Percentiles rank a stretch among this genome's conserved stretches.
phyloP scores from a whole-genome alignment of 2,329 filamentous ascomycete species.

The Coniochaeta sp. region DNA sequence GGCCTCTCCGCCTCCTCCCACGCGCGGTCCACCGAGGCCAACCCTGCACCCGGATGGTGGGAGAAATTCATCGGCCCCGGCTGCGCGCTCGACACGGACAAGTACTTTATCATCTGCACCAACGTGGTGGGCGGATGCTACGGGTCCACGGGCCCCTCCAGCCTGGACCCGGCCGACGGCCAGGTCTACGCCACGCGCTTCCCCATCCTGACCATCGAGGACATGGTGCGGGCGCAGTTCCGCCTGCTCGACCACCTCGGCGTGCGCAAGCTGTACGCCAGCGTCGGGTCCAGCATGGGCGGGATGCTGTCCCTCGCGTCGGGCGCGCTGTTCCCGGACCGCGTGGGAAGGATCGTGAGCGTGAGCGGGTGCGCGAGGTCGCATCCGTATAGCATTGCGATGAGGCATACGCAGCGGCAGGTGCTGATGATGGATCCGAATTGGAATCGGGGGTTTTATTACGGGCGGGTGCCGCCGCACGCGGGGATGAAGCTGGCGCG shows the following conservation, averaged over 20 bases:
- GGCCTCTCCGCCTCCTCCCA: constrained; percentile 96
- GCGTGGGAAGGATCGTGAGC: constrained; percentile 75
- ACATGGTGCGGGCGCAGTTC: constrained; percentile 97
- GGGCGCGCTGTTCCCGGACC: constrained; percentile 72
- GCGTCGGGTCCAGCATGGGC: constrained; percentile 94
- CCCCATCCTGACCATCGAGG: constrained; percentile 89
- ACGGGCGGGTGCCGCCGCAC: constrained; percentile 80
- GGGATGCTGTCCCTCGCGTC: constrained; percentile 95
- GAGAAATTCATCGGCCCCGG: constrained; percentile 95
- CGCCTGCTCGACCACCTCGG: constrained; percentile 73
- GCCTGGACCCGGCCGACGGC: constrained; percentile 80
- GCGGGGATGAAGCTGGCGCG: constrained; percentile 96
- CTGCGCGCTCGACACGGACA: constrained; percentile 77
- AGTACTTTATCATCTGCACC: constrained; percentile 90
- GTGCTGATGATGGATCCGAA: constrained; percentile 99
- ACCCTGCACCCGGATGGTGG: constrained; percentile 94
- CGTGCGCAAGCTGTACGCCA: constrained; percentile 76
- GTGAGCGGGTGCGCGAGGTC: constrained; percentile 91
- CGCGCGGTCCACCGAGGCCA: constrained; percentile 81
- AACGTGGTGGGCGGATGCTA: constrained; percentile 96
- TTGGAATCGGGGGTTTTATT: constrained; percentile 95
- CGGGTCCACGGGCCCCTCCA: constrained; percentile 86
- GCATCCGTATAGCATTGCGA: constrained; percentile 96
- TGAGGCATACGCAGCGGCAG: constrained; percentile 95
- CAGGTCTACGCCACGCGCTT: constrained; percentile 89